Base-by-base conservation (phyloP, 768 basidiomycete genomes). In the Cyathus striatus region DNA sequence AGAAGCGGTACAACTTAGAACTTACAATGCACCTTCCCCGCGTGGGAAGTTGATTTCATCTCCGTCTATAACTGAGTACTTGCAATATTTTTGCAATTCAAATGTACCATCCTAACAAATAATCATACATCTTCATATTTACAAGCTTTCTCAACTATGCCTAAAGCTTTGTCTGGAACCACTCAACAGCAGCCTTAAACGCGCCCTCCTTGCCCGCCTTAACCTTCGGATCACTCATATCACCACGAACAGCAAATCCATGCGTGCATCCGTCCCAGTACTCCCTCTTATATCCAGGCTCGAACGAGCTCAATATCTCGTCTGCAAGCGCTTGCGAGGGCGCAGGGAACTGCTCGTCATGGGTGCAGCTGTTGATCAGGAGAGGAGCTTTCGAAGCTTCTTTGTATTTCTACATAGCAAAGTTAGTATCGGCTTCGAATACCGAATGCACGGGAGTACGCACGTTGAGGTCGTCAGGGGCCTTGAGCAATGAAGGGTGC, bases 131-230 rank as follows among this genome's bases (percentile, higher is more conserved):
- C n/a, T n/a, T n/a, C n/a, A n/a, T n/a, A n/a, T n/a, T n/a, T n/a
- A n/a, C n/a, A n/a, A n/a, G n/a, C n/a, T n/a, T n/a, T n/a, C n/a
- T n/a, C n/a, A n/a, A n/a, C n/a, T n/a, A n/a, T n/a, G n/a, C n/a
- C 21, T 37, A 37, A 14, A 61, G 24, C 35, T 72, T 50, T 49
- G 69, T 62, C 43, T 60, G 54, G 61, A 82, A 71, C 68, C 71
- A 83, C 47, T 78, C 68, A 26, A 83, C 73, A 13, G 70, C 59
- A 25, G 72, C 63, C 60, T 73, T 73, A 66, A 83, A 82, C 1
- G 79, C 66, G 24, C 78, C 79, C 54, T 83, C 82, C 59, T 80
- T 81, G 21, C 73, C 82, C 23, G 73, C 76, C 61, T 79, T 79
- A 35, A 76, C 68, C 45, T 66, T 65, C 1, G 78, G 75, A 41